phyloP scores from a whole-genome alignment of 2,329 filamentous ascomycete genomes.

The Domatiomyces globalis region DNA sequence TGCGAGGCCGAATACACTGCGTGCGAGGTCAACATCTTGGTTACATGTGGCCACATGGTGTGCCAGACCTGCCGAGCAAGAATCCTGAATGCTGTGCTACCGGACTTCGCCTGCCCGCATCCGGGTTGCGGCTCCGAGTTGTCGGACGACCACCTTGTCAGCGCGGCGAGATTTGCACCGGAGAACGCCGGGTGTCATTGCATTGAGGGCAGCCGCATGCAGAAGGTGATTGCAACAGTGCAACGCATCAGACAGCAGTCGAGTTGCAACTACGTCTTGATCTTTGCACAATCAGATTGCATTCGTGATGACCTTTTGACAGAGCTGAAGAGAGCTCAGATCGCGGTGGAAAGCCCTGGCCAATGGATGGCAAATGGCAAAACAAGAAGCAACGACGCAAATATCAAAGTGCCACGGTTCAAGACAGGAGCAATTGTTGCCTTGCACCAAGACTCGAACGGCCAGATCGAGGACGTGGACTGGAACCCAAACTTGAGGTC shows the following conservation, averaged over 20 bases:
- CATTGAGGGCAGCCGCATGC: conserved; percentile 33
- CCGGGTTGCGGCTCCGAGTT: neutral
- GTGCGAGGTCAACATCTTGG: conserved; percentile 26
- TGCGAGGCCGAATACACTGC: neutral
- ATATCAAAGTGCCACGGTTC: neutral
- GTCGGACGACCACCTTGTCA: neutral
- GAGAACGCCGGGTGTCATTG: neutral
- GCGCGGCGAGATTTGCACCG: neutral
- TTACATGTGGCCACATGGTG: conserved; percentile 39
- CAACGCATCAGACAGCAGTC: conserved; percentile 22
- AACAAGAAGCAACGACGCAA: neutral
- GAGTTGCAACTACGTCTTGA: conserved; percentile 34
- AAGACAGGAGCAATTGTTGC: neutral
- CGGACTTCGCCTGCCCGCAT: neutral
- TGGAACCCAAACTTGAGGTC: conserved; percentile 9
- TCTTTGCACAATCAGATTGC: conserved; percentile 37
- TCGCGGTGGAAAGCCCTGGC: neutral
- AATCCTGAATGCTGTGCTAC: conserved; percentile 16
- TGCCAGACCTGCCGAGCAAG: conserved; percentile 29
- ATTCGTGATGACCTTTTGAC: conserved; percentile 5
- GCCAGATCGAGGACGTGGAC: conserved; percentile 21
- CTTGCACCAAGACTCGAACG: conserved; percentile 19
- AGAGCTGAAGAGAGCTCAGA: conserved; percentile 4
- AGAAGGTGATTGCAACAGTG: conserved; percentile 34
- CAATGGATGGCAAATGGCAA: neutral